Evolutionary conservation across 495 filamentous ascomycete species (phyloP).

Genomic region (Podospora pseudopauciseta): DNA sequence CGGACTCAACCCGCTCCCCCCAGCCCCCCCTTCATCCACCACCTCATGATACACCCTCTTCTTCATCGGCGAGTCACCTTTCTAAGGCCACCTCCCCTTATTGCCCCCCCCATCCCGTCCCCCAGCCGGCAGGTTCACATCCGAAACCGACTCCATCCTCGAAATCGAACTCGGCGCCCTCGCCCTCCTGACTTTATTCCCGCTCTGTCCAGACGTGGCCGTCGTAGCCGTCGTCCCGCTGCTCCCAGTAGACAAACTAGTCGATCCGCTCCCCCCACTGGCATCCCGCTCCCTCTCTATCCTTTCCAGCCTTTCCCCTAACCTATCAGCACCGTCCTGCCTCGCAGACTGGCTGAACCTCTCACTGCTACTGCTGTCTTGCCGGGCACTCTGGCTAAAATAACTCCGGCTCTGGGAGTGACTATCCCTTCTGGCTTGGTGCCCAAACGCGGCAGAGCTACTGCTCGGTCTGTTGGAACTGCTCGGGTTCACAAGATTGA

Average conservation of each 20-base stretch:
- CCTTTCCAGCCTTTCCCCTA: background rate
- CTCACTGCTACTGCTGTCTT: background rate
- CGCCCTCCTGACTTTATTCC: slow-evolving; percentile 20
- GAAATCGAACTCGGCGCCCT: slow-evolving; percentile 28
- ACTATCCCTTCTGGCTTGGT: background rate
- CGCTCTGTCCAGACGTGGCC: background rate
- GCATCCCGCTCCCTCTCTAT: slow-evolving; percentile 1
- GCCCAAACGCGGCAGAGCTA: background rate
- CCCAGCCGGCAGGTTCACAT: background rate
- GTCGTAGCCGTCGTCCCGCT: slow-evolving; percentile 15
- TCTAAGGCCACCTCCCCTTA: background rate
- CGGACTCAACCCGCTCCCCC: background rate
- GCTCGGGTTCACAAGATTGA: background rate
- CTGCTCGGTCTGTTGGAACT: background rate
- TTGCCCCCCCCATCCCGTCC: background rate
- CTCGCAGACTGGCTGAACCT: background rate
- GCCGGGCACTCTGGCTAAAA: background rate
- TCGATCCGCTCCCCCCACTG: slow-evolving; percentile 9
- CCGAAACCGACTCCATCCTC: background rate
- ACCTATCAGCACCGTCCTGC: background rate
- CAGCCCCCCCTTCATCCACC: background rate
- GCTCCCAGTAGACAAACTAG: background rate
- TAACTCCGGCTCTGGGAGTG: background rate
- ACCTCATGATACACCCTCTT: background rate
- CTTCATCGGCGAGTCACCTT: background rate